These are phyloP conservation scores for Cystofilobasidium macerans DNA, from an alignment of 768 basidiomycete species.

Conservation along the genomic window DNA sequence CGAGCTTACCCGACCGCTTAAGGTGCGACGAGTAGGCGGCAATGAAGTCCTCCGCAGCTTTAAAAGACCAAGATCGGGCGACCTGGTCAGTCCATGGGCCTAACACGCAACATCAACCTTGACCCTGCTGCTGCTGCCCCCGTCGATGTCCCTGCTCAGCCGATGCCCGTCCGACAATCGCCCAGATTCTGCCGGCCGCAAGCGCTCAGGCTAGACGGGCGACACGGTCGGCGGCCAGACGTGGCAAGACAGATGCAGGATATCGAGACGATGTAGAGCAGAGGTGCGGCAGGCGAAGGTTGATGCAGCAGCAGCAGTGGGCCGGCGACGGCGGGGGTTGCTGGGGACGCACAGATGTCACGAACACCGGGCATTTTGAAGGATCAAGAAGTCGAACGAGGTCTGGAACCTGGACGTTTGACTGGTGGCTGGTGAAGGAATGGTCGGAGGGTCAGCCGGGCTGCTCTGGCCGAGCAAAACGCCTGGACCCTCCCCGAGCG, in stretches of 20 bases:
- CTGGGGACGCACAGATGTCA: conserved; percentile 42
- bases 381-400: conserved; percentile 13
- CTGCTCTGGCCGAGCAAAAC: neutral
- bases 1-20: conserved; percentile 97
- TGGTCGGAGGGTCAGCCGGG: neutral
- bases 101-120: conserved; percentile 2
- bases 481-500: no score
- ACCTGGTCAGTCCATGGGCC: conserved; percentile 2
- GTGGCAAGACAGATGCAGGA: no score
- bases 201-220: no score
- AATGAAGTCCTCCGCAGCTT: conserved; percentile 87
- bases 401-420: conserved; percentile 2
- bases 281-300: no score
- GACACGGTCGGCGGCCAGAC: no score
- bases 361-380: conserved; percentile 46
- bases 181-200: no score
- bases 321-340: no score
- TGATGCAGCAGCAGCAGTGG: no score
- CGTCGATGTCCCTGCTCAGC: no score
- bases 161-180: no score
- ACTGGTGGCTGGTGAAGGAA: neutral
- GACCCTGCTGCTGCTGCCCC: neutral
- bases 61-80: neutral
- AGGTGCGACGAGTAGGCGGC: conserved; percentile 86
- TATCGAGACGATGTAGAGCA: no score